Evolutionary conservation across 805 yeast genomes (phyloP).

Genomic region (Candida patagonica): DNA sequence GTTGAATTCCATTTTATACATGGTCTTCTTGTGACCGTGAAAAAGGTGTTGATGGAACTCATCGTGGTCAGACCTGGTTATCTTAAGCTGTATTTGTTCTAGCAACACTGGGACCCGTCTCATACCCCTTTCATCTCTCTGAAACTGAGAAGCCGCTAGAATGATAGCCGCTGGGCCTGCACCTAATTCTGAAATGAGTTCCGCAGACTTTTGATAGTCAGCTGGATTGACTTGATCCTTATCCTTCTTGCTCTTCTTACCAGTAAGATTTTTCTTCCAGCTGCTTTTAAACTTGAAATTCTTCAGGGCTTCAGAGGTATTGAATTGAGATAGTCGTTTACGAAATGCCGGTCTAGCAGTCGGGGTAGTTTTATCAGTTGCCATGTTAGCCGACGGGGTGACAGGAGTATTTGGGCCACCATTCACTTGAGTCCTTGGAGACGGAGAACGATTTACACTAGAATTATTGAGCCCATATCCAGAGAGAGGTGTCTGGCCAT

Average conservation of each 20-base stretch:
- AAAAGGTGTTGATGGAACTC: conserved; percentile 1
- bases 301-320: conserved; percentile 6
- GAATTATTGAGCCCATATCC: no score
- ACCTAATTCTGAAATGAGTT: conserved; percentile 40
- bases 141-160: conserved; percentile 63
- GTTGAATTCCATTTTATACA: conserved; percentile 65
- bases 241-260: conserved; percentile 6
- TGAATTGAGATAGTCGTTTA: conserved; percentile 16
- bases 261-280: conserved; percentile 7
- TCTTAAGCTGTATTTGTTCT: conserved; percentile 58
- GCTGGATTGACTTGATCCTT: conserved; percentile 18
- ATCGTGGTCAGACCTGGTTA: conserved; percentile 29
- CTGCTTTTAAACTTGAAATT: conserved; percentile 12
- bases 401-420: no score
- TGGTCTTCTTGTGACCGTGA: conserved; percentile 30
- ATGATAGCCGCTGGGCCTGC: conserved; percentile 28
- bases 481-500: no score
- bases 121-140: conserved; percentile 50
- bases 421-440: no score
- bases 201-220: conserved; percentile 24
- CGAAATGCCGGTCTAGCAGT: conserved; percentile 7
- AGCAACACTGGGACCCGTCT: conserved; percentile 76
- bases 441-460: no score
- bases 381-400: no score
- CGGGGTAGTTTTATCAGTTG: no score